A percentile compares a stretch with the other conserved stretches of the same genome.
These are phyloP conservation scores for Gaultheria prostrata DNA, from an alignment of 148 eudicot genomes.

Conservation along the genomic window DNA sequence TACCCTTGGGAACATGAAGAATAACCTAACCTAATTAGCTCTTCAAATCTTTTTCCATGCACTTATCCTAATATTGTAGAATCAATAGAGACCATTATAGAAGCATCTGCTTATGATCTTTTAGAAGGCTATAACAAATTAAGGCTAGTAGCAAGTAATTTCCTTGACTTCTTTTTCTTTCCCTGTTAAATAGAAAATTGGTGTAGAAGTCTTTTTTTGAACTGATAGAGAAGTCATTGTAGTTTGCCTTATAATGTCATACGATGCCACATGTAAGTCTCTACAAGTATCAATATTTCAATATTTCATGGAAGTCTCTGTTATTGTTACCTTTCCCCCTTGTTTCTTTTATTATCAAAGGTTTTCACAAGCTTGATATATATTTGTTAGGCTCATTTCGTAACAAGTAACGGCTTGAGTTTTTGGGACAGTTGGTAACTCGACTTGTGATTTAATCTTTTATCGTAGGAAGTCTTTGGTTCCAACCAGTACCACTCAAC, in stretches of 20 bases:
- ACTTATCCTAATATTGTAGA: background rate
- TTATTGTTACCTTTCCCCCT: background rate
- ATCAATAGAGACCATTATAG: background rate
- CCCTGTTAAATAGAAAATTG: background rate
- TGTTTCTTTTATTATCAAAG: background rate
- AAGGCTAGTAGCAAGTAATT: background rate
- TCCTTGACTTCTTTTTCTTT: background rate
- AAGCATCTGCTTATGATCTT: background rate
- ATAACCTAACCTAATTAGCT: background rate
- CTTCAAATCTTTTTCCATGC: slow-evolving; percentile 1
- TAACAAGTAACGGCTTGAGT: background rate
- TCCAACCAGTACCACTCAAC: background rate
- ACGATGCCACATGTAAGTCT: background rate
- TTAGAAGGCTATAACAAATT: background rate
- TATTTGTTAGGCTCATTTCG: background rate
- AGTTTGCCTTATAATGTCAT: background rate
- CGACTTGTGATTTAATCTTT: background rate
- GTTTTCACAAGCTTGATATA: background rate
- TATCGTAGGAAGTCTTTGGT: background rate
- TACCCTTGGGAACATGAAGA: background rate
- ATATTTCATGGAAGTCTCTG: background rate
- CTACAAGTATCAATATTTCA: background rate
- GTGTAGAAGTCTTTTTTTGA: no score
- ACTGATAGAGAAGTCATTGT: background rate
- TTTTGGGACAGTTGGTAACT: background rate